Percentiles rank a stretch among this genome's conserved stretches.
Conservation (phyloP, 2,329 filamentous ascomycete species). For the Penicillium polonicum region DNA sequence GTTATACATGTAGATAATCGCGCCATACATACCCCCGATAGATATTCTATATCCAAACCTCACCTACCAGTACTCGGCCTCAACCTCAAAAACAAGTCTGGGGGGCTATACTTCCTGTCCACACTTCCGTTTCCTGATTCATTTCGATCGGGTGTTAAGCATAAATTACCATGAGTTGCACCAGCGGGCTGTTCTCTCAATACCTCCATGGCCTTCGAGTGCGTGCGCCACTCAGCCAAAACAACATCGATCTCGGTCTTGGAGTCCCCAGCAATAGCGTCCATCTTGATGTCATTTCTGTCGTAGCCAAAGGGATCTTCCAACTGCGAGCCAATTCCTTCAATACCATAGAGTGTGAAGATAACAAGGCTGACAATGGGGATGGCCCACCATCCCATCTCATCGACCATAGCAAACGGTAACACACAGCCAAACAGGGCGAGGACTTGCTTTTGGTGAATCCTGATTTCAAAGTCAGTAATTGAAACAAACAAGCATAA, state of each 20-base stretch:
- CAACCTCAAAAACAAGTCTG: constrained; percentile 34
- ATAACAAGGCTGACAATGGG: constrained; percentile 59
- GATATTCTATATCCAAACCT: background rate
- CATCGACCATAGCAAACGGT: constrained; percentile 62
- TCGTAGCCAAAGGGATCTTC: constrained; percentile 68
- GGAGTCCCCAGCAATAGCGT: constrained; percentile 62
- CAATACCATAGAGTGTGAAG: constrained; percentile 65
- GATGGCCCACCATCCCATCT: constrained; percentile 63
- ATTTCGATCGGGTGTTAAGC: constrained; percentile 6
- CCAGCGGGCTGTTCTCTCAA: constrained; percentile 9
- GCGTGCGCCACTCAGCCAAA: constrained; percentile 57
- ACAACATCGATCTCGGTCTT: constrained; percentile 58
- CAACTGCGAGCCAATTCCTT: constrained; percentile 62
- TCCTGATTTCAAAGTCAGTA: constrained; percentile 37
- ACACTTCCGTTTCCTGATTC: constrained; percentile 8
- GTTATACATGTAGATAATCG: background rate
- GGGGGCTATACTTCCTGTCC: constrained; percentile 21
- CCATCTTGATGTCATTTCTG: constrained; percentile 67
- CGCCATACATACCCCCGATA: background rate
- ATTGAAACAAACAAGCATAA: background rate
- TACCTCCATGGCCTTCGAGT: constrained; percentile 21
- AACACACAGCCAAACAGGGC: constrained; percentile 60
- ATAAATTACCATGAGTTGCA: constrained; percentile 19
- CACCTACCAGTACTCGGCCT: constrained; percentile 14
- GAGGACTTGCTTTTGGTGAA: constrained; percentile 64